A percentile compares a stretch with the other conserved stretches of the same genome.
Conservation (phyloP, 371 early-diverging fungal species). For the Mucor saturninus region DNA sequence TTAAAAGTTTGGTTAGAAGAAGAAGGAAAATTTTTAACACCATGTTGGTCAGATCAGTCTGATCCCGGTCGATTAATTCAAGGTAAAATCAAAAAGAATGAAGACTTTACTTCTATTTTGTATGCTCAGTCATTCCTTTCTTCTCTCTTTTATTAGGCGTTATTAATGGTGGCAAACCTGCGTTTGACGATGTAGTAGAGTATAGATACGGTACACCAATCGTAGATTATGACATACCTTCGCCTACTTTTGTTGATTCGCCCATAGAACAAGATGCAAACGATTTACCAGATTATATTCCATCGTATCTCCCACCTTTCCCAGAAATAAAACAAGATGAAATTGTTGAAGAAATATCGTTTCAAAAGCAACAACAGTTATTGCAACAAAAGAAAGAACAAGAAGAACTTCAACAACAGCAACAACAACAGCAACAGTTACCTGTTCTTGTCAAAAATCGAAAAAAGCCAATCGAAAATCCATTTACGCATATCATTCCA, state of each 20-base stretch:
- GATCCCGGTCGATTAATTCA: constrained; percentile 52
- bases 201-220: constrained; percentile 23
- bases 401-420: constrained; percentile 12
- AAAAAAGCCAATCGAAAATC: constrained; percentile 54
- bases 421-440: constrained; percentile 18
- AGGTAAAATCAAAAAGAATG: constrained; percentile 29
- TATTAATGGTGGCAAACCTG: constrained; percentile 21
- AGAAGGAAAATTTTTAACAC: constrained; percentile 49
- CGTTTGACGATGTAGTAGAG: constrained; percentile 23
- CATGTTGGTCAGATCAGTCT: constrained; percentile 50
- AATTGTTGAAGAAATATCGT: constrained; percentile 13
- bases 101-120: not conserved
- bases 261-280: constrained; percentile 2
- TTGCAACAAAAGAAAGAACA: constrained; percentile 18
- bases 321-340: constrained; percentile 44
- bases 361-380: constrained; percentile 14
- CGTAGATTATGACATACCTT: constrained; percentile 18
- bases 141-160: constrained; percentile 10
- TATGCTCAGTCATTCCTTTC: not conserved
- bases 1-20: constrained; percentile 47
- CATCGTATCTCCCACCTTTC: constrained; percentile 49
- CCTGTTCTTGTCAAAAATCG: constrained; percentile 42
- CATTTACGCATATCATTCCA: constrained; percentile 58
- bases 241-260: constrained; percentile 1
- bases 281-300: constrained; percentile 40